Percentiles rank a stretch among this genome's conserved stretches.
Conservation (phyloP, 495 filamentous ascomycete species). For the Talaromyces trachyspermus region DNA sequence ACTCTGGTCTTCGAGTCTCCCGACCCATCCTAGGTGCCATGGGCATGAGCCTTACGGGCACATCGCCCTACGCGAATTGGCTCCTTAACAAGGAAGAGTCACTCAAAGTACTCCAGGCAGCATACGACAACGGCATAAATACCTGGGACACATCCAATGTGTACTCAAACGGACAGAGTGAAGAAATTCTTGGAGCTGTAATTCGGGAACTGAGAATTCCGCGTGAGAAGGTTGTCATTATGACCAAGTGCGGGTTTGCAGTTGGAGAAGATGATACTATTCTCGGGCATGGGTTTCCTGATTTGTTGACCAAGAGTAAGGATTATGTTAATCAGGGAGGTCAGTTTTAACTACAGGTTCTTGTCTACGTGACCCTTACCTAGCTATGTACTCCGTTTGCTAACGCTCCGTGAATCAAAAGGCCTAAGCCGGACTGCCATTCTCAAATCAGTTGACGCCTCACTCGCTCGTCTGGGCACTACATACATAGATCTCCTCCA, state of each 20-base stretch:
- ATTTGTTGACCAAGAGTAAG: constrained; percentile 16
- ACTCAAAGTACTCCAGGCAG: constrained; percentile 57
- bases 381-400: not conserved
- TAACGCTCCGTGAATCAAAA: constrained; percentile 29
- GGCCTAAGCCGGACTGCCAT: constrained; percentile 50
- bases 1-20: constrained; percentile 59
- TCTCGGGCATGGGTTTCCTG: constrained; percentile 7
- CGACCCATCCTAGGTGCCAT: constrained; percentile 62
- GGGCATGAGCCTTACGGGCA: too few relatives aligned
- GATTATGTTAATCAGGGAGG: constrained; percentile 30
- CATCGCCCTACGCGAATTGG: too few relatives aligned
- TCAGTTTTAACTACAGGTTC: constrained; percentile 8
- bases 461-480: constrained; percentile 49
- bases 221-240: constrained; percentile 59
- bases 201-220: constrained; percentile 65
- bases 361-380: not conserved
- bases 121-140: constrained; percentile 58
- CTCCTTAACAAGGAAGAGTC: constrained; percentile 54
- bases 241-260: constrained; percentile 61
- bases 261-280: constrained; percentile 33
- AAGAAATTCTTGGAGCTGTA: constrained; percentile 64
- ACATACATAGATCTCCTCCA: constrained; percentile 61
- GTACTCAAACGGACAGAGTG: constrained; percentile 63
- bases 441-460: constrained; percentile 54
- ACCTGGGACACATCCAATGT: constrained; percentile 45